Evolutionary conservation across 73 alveolate species (phyloP), one percentile per base, ranked within the genome.

Genomic region (Paramecium sonneborni): DNA sequence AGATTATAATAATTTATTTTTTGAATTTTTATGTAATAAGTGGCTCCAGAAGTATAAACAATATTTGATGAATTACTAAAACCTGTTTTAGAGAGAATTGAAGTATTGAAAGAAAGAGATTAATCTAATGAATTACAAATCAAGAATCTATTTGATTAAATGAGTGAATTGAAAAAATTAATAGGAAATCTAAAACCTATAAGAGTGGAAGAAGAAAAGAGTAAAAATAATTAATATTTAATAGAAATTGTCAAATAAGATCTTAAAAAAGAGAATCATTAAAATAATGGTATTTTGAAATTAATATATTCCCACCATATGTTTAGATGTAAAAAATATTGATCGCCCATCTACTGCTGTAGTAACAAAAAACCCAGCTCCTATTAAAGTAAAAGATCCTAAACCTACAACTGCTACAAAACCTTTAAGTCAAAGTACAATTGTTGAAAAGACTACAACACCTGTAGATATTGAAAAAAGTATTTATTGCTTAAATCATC

Each of bases 301-400:
- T 62, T 62, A 52, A 21, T 52, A 30, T 26, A 62, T 62, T 62
- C 84, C 84, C 84, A 62, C 84, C 84, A 26, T 26, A 30, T 26
- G 28, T 23, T 62, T 26, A 62, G 84, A 62, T 26, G 48, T 7
- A 9, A 62, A 62, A 32, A 62, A 62, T 21, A 62, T 62, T 9
- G 84, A 62, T 8, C 84, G 84, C 7, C 84, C 84, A 10, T 62
- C 84, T 30, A 62, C 84, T 62, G 58, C 86, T 35, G 86, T 37
- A 34, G 35, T 41, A 3, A 41, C 86, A 15, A 72, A 72, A 38
- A 23, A 34, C 44, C 20, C 58, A 15, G 30, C 15, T 5, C 55
- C 86, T 15, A 62, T 18, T 11, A 72, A 72, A 21, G 20, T 2
- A 30, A 72, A 34, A 30, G 68, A 52, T 34, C 32, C 32, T 4